A percentile compares a stretch with the other conserved stretches of the same genome.
phyloP scores from a whole-genome alignment of 768 basidiomycete species.

The Leccinum aurantiacum region DNA sequence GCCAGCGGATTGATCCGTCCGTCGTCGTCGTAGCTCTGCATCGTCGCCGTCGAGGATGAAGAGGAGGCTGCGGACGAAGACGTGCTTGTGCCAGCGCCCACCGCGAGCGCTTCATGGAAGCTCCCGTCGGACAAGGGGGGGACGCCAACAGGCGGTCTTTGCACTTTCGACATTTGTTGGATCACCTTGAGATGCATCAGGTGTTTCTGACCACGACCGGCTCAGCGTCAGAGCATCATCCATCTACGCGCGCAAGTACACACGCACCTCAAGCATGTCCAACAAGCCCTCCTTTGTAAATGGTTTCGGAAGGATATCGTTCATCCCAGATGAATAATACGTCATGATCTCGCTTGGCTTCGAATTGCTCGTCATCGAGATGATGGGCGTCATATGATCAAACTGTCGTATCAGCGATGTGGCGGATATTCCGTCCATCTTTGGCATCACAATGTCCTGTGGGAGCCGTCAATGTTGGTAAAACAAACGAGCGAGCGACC shows the following conservation, averaged over 20 bases:
- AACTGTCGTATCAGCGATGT: slow-evolving; percentile 94
- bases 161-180: slow-evolving; percentile 68
- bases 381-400: slow-evolving; percentile 93
- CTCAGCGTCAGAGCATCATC: background rate
- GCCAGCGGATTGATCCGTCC: slow-evolving; percentile 78
- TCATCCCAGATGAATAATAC: slow-evolving; percentile 78
- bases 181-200: slow-evolving; percentile 84
- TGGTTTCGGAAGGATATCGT: slow-evolving; percentile 94
- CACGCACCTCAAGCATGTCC: slow-evolving; percentile 82
- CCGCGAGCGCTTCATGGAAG: slow-evolving; percentile 56
- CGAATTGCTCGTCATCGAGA: slow-evolving; percentile 96
- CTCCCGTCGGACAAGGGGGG: slow-evolving; percentile 54
- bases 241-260: background rate
- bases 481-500: background rate
- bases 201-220: slow-evolving; percentile 58
- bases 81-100: slow-evolving; percentile 30
- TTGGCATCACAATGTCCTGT: slow-evolving; percentile 95
- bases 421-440: slow-evolving; percentile 84
- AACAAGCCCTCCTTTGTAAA: slow-evolving; percentile 93
- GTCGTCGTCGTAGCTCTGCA: slow-evolving; percentile 37
- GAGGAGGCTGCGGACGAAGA: background rate
- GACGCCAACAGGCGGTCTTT: slow-evolving; percentile 60
- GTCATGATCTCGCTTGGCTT: slow-evolving; percentile 92
- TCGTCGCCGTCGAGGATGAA: slow-evolving; percentile 28
- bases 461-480: background rate